Percentiles rank a stretch among this genome's conserved stretches.
Conservation (phyloP, 371 early-diverging fungal genomes). For the Furculomyces boomerangus region DNA sequence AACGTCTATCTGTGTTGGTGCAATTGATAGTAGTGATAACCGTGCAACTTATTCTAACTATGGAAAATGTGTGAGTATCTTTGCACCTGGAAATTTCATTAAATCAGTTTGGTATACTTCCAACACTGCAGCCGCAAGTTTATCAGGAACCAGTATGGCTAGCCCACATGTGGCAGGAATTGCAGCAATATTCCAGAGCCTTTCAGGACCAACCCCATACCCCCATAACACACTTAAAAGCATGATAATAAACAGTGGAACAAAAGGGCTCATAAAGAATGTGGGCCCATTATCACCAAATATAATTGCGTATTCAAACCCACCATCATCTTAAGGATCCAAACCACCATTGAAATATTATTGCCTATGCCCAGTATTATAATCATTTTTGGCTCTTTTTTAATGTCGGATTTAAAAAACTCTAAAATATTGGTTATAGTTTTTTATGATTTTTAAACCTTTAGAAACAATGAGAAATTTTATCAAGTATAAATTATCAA, state of each 20-base stretch:
- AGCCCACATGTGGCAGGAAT: slow-evolving; percentile 96
- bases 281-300: neutral
- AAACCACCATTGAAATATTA: no score
- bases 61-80: slow-evolving; percentile 87
- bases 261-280: neutral
- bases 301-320: neutral
- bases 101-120: slow-evolving; percentile 72
- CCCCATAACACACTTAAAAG: slow-evolving; percentile 66
- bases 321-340: no score
- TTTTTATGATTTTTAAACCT: no score
- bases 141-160: slow-evolving; percentile 99
- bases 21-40: slow-evolving; percentile 58
- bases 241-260: neutral
- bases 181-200: slow-evolving; percentile 68
- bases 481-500: no score
- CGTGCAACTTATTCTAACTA: slow-evolving; percentile 85
- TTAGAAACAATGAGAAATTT: no score
- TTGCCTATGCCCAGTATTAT: no score
- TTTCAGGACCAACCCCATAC: slow-evolving; percentile 37
- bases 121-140: slow-evolving; percentile 53
- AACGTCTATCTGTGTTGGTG: slow-evolving; percentile 92
- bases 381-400: no score
- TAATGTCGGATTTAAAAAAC: no score
- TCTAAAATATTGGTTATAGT: no score
- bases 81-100: slow-evolving; percentile 90